A percentile compares a stretch with the other conserved stretches of the same genome.
phyloP scores from a whole-genome alignment of 2,329 filamentous ascomycete species.

The Hypoxylon sp. region DNA sequence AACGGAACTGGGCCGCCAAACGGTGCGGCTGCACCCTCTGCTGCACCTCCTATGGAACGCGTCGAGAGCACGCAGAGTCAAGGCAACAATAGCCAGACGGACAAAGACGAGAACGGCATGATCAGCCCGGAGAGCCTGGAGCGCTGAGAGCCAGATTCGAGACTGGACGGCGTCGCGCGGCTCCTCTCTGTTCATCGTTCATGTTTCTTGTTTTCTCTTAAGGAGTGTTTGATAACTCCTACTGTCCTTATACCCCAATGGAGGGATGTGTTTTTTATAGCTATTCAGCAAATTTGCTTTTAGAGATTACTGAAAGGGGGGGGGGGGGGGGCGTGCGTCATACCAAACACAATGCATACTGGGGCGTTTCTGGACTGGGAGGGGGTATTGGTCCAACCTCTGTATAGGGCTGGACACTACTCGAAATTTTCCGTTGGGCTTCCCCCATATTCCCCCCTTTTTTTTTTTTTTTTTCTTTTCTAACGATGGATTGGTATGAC shows the following conservation, averaged over 20 bases:
- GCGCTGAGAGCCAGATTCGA: constrained; percentile 43
- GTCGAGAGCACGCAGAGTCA: constrained; percentile 65
- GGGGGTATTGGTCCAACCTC: constrained; percentile 21
- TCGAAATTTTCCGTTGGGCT: not conserved
- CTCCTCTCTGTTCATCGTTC: too few species aligned
- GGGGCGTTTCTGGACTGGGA: constrained; percentile 18
- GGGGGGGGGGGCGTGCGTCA: constrained; percentile 18
- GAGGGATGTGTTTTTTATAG: constrained; percentile 17
- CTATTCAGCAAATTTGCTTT: constrained; percentile 3
- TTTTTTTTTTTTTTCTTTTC: constrained; percentile 9
- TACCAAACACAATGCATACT: constrained; percentile 18
- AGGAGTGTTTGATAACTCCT: constrained; percentile 22
- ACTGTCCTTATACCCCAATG: constrained; percentile 29
- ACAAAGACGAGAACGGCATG: constrained; percentile 77
- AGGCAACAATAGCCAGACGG: constrained; percentile 68
- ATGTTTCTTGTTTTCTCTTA: too few species aligned
- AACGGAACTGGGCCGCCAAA: constrained; percentile 48
- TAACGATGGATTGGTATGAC: constrained; percentile 28
- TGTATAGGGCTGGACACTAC: not conserved
- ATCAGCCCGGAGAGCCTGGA: constrained; percentile 85
- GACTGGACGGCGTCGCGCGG: not conserved
- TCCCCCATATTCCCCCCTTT: constrained; percentile 4
- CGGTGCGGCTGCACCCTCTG: constrained; percentile 49
- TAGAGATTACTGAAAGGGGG: constrained; percentile 13
- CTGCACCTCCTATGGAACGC: constrained; percentile 63